A percentile compares a stretch with the other conserved stretches of the same genome.
These are phyloP conservation scores for Solanum ossicruentum DNA, from an alignment of 257 asterid genomes.

Conservation along the genomic window DNA sequence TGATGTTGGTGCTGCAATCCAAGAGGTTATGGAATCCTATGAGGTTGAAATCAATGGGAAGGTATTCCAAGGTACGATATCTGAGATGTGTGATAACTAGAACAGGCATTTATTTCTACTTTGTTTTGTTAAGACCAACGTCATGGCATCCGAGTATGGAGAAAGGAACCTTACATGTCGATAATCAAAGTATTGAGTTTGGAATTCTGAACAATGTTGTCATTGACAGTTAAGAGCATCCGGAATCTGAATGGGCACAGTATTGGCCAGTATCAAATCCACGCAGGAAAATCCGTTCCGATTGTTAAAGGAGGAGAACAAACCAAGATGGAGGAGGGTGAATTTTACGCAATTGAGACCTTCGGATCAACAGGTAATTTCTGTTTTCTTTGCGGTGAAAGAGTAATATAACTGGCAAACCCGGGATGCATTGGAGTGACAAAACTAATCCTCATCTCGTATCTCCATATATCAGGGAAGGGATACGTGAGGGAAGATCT, in stretches of 20 bases:
- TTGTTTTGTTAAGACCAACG: not conserved
- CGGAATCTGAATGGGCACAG: conserved; percentile 96
- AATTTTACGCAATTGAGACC: conserved; percentile 93
- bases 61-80: conserved; percentile 61
- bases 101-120: not conserved
- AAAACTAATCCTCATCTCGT: not conserved
- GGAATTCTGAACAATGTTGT: conserved; percentile 6
- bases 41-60: conserved; percentile 97
- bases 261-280: conserved; percentile 86
- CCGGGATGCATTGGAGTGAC: not conserved
- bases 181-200: not conserved
- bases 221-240: conserved; percentile 75
- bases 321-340: conserved; percentile 99
- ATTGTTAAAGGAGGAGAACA: conserved; percentile 97
- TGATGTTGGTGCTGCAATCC: conserved; percentile 96
- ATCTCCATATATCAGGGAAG: conserved; percentile 41
- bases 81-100: not conserved
- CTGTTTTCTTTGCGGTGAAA: not conserved
- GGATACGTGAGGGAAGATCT: conserved; percentile 95
- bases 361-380: conserved; percentile 87
- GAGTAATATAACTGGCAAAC: not conserved
- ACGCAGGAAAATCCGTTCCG: conserved; percentile 98
- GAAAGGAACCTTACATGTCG: not conserved
- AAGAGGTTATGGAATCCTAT: conserved; percentile 98
- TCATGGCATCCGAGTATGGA: not conserved